phyloP scores from a whole-genome alignment of 306 rosid species.

The Acacia crassicarpa region DNA sequence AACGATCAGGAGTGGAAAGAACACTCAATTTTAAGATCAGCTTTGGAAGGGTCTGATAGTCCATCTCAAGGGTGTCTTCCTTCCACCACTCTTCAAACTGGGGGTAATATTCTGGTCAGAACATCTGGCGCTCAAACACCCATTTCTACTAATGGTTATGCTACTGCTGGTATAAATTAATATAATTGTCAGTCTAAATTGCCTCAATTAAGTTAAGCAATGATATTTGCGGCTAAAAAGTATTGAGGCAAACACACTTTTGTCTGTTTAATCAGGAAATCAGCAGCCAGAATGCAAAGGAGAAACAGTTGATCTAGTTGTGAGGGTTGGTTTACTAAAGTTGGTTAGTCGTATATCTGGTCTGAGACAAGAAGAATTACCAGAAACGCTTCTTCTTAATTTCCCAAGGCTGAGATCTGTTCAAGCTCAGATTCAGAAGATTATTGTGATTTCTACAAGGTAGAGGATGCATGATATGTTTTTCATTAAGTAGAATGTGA shows the following conservation, averaged over 20 bases:
- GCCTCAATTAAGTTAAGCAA: background rate
- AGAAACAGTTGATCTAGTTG: conserved; percentile 65
- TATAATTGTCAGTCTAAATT: background rate
- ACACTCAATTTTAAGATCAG: conserved; percentile 41
- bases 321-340: conserved; percentile 84
- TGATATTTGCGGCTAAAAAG: background rate
- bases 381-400: conserved; percentile 76
- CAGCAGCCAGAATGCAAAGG: conserved; percentile 80
- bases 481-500: background rate
- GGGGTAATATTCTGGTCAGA: conserved; percentile 61
- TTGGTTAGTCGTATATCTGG: conserved; percentile 66
- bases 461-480: conserved; percentile 28
- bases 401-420: conserved; percentile 74
- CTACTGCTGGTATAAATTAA: conserved; percentile 42
- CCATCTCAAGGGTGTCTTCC: conserved; percentile 70
- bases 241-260: background rate
- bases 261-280: conserved; percentile 46
- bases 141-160: conserved; percentile 34
- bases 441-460: conserved; percentile 78
- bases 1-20: conserved; percentile 92
- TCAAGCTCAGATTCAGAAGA: conserved; percentile 88
- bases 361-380: conserved; percentile 60
- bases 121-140: conserved; percentile 35
- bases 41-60: conserved; percentile 38
- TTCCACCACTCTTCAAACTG: conserved; percentile 72